A percentile compares a stretch with the other conserved stretches of the same genome.
Conservation (phyloP, 2,329 filamentous ascomycete genomes). For the Hypocreales sp. region DNA sequence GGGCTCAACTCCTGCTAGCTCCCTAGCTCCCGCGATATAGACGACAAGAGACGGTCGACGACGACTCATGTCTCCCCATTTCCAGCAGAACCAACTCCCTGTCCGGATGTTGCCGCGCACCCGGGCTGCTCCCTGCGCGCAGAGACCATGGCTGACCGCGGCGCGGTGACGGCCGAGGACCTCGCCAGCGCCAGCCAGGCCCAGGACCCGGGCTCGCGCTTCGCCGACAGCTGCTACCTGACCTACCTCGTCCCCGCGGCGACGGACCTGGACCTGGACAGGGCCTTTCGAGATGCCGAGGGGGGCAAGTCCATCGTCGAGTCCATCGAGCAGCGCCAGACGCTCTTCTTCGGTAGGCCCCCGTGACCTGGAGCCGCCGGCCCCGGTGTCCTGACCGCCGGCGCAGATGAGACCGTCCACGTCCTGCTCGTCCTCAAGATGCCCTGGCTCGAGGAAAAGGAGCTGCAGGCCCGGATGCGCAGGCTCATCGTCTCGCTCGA, state of each 20-base stretch:
- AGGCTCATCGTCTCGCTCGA: slow-evolving; percentile 53
- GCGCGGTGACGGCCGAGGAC: slow-evolving; percentile 8
- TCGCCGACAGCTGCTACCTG: slow-evolving; percentile 43
- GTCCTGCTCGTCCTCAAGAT: slow-evolving; percentile 55
- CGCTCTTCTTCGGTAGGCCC: slow-evolving; percentile 57
- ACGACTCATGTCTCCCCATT: too few relatives aligned
- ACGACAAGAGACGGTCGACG: too few relatives aligned
- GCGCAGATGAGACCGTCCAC: slow-evolving; percentile 55
- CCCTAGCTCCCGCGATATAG: neutral
- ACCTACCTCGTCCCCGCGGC: slow-evolving; percentile 44
- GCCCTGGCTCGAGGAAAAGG: slow-evolving; percentile 39
- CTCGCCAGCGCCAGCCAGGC: slow-evolving; percentile 8
- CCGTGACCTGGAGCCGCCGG: too few relatives aligned
- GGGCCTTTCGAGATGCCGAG: slow-evolving; percentile 27
- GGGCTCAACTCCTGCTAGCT: too few relatives aligned
- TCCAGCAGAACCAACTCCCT: too few relatives aligned
- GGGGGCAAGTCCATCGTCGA: slow-evolving; percentile 33
- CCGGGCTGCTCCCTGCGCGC: too few relatives aligned
- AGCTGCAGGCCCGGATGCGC: slow-evolving; percentile 41
- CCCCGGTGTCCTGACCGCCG: slow-evolving; percentile 15
- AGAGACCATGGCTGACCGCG: slow-evolving; percentile 8
- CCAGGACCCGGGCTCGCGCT: slow-evolving; percentile 15
- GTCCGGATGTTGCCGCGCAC: too few relatives aligned
- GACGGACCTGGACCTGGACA: slow-evolving; percentile 38
- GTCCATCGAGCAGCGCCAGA: slow-evolving; percentile 44